phyloP scores from a whole-genome alignment of 345 rosid species.

The Syzygium jambos region DNA sequence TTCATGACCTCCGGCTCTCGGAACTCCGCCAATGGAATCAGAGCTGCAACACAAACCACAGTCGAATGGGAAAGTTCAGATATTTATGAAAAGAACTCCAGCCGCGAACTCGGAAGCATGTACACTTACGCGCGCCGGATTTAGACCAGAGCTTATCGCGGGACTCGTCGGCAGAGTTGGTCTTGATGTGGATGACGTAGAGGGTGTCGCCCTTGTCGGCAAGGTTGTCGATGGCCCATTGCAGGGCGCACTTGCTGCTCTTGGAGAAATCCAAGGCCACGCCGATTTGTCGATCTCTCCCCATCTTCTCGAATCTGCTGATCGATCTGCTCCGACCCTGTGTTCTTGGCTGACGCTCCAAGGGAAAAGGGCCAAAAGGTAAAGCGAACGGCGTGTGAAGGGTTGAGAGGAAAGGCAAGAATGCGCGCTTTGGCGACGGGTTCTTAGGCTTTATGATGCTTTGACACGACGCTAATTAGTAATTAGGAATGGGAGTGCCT shows the following conservation, averaged over 20 bases:
- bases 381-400: not conserved
- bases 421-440: not conserved
- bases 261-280: slow-evolving; percentile 90
- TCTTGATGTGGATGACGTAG: slow-evolving; percentile 57
- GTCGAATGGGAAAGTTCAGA: not conserved
- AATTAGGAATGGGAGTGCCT: not conserved
- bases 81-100: not conserved
- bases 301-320: slow-evolving; percentile 24
- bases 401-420: not conserved
- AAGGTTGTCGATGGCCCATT: slow-evolving; percentile 81
- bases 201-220: slow-evolving; percentile 72
- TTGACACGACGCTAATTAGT: not conserved
- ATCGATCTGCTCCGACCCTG: not conserved
- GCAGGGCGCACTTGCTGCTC: slow-evolving; percentile 86
- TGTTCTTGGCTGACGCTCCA: not conserved
- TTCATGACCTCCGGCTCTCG: slow-evolving; percentile 67
- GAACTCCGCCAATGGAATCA: slow-evolving; percentile 78
- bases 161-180: slow-evolving; percentile 32
- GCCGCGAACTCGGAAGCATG: not conserved
- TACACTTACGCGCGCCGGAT: slow-evolving; percentile 70
- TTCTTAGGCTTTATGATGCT: not conserved
- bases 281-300: slow-evolving; percentile 57
- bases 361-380: no score
- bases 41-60: slow-evolving; percentile 34
- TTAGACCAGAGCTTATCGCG: slow-evolving; percentile 43